Base-by-base conservation (phyloP, 257 asterid species). In the Nicotiana paniculata region DNA sequence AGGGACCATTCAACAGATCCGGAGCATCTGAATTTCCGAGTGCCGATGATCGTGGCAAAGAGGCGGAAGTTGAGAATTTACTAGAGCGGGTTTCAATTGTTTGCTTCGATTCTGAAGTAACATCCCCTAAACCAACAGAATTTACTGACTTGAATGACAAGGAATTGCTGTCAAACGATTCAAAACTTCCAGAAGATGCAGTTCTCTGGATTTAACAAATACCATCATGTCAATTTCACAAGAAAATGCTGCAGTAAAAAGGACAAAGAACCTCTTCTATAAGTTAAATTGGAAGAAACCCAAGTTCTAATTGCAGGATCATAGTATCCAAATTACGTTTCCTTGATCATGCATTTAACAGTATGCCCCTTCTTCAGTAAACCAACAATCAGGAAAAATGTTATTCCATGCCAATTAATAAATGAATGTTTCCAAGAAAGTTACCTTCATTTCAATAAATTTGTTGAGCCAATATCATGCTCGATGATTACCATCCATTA, bases 131-230 rank as follows among this genome's bases (percentile, higher is more conserved):
- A 28, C 80, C 83, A 72, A 51, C 58, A 84, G 88, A 87, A 79
- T 77, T 84, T 61, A 67, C 76, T 15, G 89, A 81, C 82, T 85
- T 83, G 75, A 76, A 84, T 77, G 92, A 85, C 46, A 84, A 43
- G 74, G 94, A 86, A 83, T 83, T 89, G 89, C 87, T 87, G 77
- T 92, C 95, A 66, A 85, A 87, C 16, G 96, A 90, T 80, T 88
- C 94, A 88, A 88, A 86, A 88, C 94, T 92, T 88, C 92, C 97
- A 15, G 82, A 84, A 79, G 97, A 90, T 74, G 89, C 88, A 79
- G 91, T 82, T 88, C 92, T 88, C 99, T 93, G 95, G 33, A 83
- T 61, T 64, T 58, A 84, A 83, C 83, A 79, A 80, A 77, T 24
- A 72, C 74, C 61, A 33, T 80, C 79, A 81, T 77, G 70, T 86